Base-by-base conservation (phyloP, 2,329 filamentous ascomycete genomes). In the Trichoderma brevicompactum region DNA sequence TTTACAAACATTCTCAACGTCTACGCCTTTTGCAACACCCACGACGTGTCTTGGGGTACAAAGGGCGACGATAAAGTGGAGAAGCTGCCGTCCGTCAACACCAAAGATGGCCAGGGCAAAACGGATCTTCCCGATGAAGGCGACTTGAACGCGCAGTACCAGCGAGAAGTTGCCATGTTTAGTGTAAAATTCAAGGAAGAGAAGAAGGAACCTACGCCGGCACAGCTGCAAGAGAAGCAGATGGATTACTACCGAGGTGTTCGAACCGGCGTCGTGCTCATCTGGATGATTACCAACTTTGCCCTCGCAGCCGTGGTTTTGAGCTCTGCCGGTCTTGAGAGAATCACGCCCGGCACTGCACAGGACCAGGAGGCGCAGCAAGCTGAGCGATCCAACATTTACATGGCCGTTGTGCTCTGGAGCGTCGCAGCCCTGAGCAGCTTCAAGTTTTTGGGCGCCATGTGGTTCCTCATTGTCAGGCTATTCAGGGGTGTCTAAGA, bases 1-100 rank as follows among this genome's bases (percentile, higher is more conserved):
- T 99, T 97, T 80, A 96, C 96, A 81, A 99, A 98, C 79, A 94
- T 98, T 66, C 88, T 99, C 73, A 99, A 98, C 82, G 95, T 99
- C 65, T 99, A 98, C 79, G 94, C 94, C 67, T 99, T 99, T 80
- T 98, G 94, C 80, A 97, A 97, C 79, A 97, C 94, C 32, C 94
- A 97, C 83, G 94, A 97, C 74, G 95, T 97, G 69, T 96, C 94
- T 3, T 97, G 94, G 94, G 94, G 94, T 74, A 99, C 95, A 48
- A 99, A 98, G 79, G 95, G 95, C 72, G 95, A 98, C 76, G 94
- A 97, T 80, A 97, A 97, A 78, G 85, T 94, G 7, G 93, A 96
- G 72, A 94, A 94, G 74, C 86, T 97, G 61, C 92, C 92, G 1
- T 92, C 89, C 0, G 94, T 95, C 71, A 94, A 89, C 71, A 90